Percentiles rank a stretch among this genome's conserved stretches.
Evolutionary conservation across 2,329 filamentous ascomycete genomes (phyloP).

Genomic region (Chaetothyriales sp.): DNA sequence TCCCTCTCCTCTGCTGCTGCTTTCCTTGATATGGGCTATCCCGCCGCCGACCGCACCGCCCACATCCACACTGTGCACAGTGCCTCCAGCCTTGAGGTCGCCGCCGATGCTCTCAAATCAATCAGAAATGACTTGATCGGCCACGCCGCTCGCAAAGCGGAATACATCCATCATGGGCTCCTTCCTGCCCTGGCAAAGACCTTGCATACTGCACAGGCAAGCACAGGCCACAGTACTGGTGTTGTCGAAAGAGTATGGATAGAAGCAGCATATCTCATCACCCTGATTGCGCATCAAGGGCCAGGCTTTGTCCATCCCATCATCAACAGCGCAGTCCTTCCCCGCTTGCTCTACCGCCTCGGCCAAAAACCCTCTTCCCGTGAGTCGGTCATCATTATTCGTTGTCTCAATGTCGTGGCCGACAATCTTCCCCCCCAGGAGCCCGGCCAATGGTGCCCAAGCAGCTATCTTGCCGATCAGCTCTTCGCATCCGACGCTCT

Average conservation of each 20-base stretch:
- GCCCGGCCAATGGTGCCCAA: slow-evolving; percentile 34
- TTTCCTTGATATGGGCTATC: not conserved
- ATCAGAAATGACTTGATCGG: slow-evolving; percentile 86
- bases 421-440: slow-evolving; percentile 46
- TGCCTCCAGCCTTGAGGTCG: not conserved
- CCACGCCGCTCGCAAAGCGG: slow-evolving; percentile 71
- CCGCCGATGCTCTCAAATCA: not conserved
- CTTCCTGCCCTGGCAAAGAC: slow-evolving; percentile 37
- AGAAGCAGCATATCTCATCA: slow-evolving; percentile 71
- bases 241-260: slow-evolving; percentile 39
- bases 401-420: slow-evolving; percentile 55
- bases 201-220: slow-evolving; percentile 18
- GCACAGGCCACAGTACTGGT: slow-evolving; percentile 12
- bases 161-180: slow-evolving; percentile 56
- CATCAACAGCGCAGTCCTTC: slow-evolving; percentile 51
- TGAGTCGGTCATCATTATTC: slow-evolving; percentile 58
- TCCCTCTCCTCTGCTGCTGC: not conserved
- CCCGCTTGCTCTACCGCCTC: slow-evolving; percentile 57
- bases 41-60: not conserved
- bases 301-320: slow-evolving; percentile 63
- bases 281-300: slow-evolving; percentile 71
- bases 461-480: slow-evolving; percentile 41
- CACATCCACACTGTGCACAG: not conserved
- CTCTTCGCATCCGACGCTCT: slow-evolving; percentile 51
- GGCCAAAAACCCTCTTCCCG: slow-evolving; percentile 46